Base-by-base conservation (phyloP, 1,139 yeast species). In the Maudiozyma humilis region DNA sequence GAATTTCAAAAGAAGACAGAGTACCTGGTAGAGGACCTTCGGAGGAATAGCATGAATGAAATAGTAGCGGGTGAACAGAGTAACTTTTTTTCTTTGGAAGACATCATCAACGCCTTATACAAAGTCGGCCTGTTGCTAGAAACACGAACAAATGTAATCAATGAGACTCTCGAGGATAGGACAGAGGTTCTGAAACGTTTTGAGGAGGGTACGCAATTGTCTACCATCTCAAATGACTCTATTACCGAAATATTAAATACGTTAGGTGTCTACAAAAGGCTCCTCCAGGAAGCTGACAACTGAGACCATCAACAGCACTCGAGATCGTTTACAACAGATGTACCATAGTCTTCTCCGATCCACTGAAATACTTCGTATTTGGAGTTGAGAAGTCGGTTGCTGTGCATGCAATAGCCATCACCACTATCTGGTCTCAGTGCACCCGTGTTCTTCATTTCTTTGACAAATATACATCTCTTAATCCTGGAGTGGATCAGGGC, bases 401-500 rank as follows among this genome's bases (percentile, higher is more conserved):
- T 79, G 44, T 94, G 96, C 43, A 91, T 71, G 51, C 82, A 79
- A 54, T 82, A 84, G 3, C 81, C 75, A 32, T 79, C 74, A 14
- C 83, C 88, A 47, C 88, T 72, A 1, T 71, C 71, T 1, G 73
- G 71, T 32, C 70, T 72, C 32, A 81, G 67, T 0, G 75, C 76
- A 2, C 88, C 88, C 0, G 83, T 76, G 14, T 48, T 45, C 0
- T 59, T 52, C 49, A 72, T 70, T 6, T 71, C 63, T 39, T 70
- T 65, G 19, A 85, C 52, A 60, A 81, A 91, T 1, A 85, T 69
- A 33, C 91, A 66, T 45, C 88, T 69, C 13, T 78, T 73, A 1
- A 93, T 73, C 40, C 99, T 71, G 1, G 97, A 89, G 62, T 93
- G 98, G 10, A 89, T 82, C 32, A 93, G 69, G 0, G 97, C 98